phyloP scores from a whole-genome alignment of 148 eudicot genomes.

The Heliamphora exappendiculata region DNA sequence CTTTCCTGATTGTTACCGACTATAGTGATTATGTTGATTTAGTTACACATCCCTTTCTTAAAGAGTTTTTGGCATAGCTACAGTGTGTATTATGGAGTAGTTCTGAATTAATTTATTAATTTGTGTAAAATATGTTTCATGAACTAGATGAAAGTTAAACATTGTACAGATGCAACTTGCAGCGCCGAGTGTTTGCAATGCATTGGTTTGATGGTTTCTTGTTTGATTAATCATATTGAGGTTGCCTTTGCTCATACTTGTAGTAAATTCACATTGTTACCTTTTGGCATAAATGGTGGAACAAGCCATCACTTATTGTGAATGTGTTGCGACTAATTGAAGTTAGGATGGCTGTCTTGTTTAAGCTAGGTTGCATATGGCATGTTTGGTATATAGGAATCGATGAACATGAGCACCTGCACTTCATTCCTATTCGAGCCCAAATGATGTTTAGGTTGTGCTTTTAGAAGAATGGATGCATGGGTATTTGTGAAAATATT shows the following conservation, averaged over 20 bases:
- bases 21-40: background rate
- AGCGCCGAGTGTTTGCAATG: background rate
- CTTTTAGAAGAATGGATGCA: background rate
- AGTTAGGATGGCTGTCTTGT: background rate
- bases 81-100: background rate
- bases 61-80: background rate
- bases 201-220: background rate
- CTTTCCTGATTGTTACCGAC: background rate
- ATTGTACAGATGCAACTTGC: slow-evolving; percentile 1
- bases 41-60: background rate
- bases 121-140: background rate
- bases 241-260: background rate
- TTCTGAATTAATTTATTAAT: background rate
- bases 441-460: background rate
- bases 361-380: background rate
- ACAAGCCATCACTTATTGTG: background rate
- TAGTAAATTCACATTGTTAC: background rate
- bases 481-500: background rate
- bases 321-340: background rate
- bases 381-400: background rate
- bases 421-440: background rate
- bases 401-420: background rate
- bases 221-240: slow-evolving; percentile 1
- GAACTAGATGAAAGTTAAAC: background rate
- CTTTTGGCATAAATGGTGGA: background rate